A percentile compares a stretch with the other conserved stretches of the same genome.
These are phyloP conservation scores for Diversispora epigaea DNA, from an alignment of 192 early-diverging fungal species.

Conservation along the genomic window DNA sequence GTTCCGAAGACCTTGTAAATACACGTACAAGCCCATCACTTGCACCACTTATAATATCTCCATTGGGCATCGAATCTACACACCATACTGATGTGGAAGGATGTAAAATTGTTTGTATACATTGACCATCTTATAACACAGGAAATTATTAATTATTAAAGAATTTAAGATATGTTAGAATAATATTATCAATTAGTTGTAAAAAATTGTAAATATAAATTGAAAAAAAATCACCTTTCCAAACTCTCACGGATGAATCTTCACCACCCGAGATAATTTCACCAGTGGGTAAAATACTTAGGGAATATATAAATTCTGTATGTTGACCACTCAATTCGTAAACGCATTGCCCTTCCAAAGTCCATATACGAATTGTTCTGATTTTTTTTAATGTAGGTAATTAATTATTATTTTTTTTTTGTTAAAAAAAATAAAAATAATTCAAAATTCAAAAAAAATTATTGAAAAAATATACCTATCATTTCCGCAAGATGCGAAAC, in stretches of 20 bases:
- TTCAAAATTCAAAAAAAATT: constrained; percentile 4
- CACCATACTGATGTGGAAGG: constrained; percentile 94
- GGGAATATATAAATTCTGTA: constrained; percentile 89
- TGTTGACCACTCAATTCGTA: constrained; percentile 76
- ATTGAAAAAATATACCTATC: constrained; percentile 61
- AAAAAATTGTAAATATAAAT: not conserved
- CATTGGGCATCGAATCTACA: constrained; percentile 72
- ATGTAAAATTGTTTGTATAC: constrained; percentile 78
- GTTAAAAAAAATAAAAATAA: not conserved
- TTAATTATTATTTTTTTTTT: not conserved
- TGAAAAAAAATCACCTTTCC: constrained; percentile 58
- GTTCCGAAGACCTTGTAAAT: constrained; percentile 67
- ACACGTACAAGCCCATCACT: constrained; percentile 82
- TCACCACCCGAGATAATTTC: constrained; percentile 90
- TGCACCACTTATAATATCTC: constrained; percentile 79
- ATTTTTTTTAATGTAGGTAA: not conserved
- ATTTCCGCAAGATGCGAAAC: constrained; percentile 86
- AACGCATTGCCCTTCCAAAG: constrained; percentile 64
- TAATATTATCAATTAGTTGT: not conserved
- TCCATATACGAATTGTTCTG: constrained; percentile 84
- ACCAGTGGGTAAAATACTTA: constrained; percentile 67
- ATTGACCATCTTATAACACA: constrained; percentile 51
- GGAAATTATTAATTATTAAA: not conserved
- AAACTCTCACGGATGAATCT: constrained; percentile 85
- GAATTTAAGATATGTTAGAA: not conserved